phyloP scores from a whole-genome alignment of 768 basidiomycete genomes.

The Psilocybe cyanescens region DNA sequence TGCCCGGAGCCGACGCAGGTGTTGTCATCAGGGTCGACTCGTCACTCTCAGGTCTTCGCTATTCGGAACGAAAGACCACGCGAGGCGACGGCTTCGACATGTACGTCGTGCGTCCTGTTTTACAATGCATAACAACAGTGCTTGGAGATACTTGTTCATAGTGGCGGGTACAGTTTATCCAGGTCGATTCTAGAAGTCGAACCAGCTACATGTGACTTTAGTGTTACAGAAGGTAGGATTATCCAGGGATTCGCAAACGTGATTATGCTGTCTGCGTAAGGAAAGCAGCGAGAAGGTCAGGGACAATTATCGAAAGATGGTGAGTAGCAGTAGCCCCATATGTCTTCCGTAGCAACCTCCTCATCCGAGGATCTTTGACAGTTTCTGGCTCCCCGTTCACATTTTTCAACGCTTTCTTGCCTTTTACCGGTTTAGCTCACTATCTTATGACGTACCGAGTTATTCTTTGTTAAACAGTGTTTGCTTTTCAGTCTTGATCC shows the following conservation, averaged over 20 bases:
- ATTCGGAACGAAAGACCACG: background rate
- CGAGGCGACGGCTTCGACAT: background rate
- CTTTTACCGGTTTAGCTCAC: background rate
- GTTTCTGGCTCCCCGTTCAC: slow-evolving; percentile 27
- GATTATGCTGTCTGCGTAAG: background rate
- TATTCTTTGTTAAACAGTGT: background rate
- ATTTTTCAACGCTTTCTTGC: background rate
- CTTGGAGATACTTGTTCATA: background rate
- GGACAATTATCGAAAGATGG: background rate
- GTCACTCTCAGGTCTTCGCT: background rate
- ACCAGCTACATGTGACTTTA: too few species aligned
- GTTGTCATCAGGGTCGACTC: slow-evolving; percentile 43
- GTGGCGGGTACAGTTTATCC: background rate
- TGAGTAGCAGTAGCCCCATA: slow-evolving; percentile 1
- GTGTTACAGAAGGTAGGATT: too few species aligned
- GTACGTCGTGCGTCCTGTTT: background rate
- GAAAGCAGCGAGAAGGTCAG: slow-evolving; percentile 2
- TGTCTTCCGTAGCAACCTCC: slow-evolving; percentile 17
- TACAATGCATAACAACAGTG: background rate
- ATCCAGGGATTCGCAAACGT: background rate
- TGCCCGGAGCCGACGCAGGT: slow-evolving; percentile 88
- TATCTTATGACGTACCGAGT: background rate
- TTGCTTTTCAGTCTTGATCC: slow-evolving; percentile 3
- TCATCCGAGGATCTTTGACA: background rate
- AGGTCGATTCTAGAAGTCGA: background rate